Evolutionary conservation across 192 early-diverging fungal genomes (phyloP), one percentile per base, ranked within the genome.

Genomic region (Umbelopsis sp.): DNA sequence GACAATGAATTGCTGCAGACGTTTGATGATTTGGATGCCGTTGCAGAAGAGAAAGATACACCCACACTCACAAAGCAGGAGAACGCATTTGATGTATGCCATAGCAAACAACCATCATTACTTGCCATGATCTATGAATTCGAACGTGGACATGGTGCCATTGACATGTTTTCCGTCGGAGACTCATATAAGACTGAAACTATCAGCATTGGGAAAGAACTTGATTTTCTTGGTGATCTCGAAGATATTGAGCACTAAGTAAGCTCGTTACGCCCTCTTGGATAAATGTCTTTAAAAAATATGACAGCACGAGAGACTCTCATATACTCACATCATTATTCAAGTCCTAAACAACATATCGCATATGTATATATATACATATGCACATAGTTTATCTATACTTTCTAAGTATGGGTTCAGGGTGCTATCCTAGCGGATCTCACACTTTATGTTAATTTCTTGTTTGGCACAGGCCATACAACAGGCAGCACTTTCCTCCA

Each of bases 121-220:
- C 52, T 86, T 58, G 76, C 77, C 16, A 77, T 86, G 73, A 75
- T 81, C 13, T 86, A 83, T 75, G 84, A 83, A 70, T 86, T 86
- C 27, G 84, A 86, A 35, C 72, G 81, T 20, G 84, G 84, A 10
- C 71, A 81, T 25, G 84, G 84, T 10, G 74, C 79, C 23, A 75
- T 86, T n/a, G 84, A 86, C 20, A 74, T 82, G 22, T 72, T 70
- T 35, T 71, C 80, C 44, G 69, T 85, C 23, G 77, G 72, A 1
- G 82, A 84, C 27, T 10, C 69, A 4, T 20, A 41, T 8, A 46
- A 67, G 13, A 55, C 25, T 37, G 67, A 64, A 23, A 64, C 68
- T 12, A 1, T 52, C 23, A 61, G 48, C 30, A 51, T 74, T 27
- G 68, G 45, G 18, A 49, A 55, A 52, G 35, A 52, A 15, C 55